Percentiles rank a stretch among this genome's conserved stretches.
Evolutionary conservation across 169 alveolate genomes (phyloP).

Genomic region (Eimeria brunetti): DNA sequence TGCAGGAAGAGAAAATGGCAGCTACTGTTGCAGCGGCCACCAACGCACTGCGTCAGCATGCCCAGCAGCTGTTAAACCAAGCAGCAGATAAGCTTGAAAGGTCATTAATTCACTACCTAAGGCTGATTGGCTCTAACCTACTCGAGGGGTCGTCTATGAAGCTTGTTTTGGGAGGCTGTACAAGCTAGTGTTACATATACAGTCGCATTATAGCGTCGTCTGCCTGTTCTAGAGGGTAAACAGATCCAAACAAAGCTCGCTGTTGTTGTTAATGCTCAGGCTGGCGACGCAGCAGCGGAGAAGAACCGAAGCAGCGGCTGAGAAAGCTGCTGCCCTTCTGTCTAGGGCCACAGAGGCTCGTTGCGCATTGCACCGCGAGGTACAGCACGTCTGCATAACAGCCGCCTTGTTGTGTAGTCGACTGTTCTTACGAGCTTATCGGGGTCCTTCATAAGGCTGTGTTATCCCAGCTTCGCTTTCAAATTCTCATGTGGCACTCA

Average conservation of each 20-base stretch:
- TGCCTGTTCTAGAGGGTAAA: too few relatives aligned
- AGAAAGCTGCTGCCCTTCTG: conserved; percentile 47
- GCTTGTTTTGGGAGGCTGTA: background rate
- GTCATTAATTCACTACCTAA: conserved; percentile 8
- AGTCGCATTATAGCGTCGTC: background rate
- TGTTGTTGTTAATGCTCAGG: background rate
- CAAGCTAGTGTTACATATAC: background rate
- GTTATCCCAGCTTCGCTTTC: background rate
- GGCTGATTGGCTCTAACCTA: background rate
- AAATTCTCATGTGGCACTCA: background rate
- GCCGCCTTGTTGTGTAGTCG: background rate
- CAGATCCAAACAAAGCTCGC: too few relatives aligned
- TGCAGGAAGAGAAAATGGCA: conserved; percentile 30
- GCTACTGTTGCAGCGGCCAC: conserved; percentile 21
- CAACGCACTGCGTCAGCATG: conserved; percentile 45
- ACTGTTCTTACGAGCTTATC: background rate
- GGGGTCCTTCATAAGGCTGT: background rate
- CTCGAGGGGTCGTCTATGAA: background rate
- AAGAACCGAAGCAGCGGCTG: conserved; percentile 27
- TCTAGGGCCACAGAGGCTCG: conserved; percentile 42
- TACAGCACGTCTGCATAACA: background rate
- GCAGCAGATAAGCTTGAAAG: conserved; percentile 63
- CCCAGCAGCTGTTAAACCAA: conserved; percentile 55
- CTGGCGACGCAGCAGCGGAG: conserved; percentile 44
- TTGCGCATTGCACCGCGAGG: conserved; percentile 46